Conservation (phyloP, 805 yeast genomes). For the Myxozyma monticola region DNA sequence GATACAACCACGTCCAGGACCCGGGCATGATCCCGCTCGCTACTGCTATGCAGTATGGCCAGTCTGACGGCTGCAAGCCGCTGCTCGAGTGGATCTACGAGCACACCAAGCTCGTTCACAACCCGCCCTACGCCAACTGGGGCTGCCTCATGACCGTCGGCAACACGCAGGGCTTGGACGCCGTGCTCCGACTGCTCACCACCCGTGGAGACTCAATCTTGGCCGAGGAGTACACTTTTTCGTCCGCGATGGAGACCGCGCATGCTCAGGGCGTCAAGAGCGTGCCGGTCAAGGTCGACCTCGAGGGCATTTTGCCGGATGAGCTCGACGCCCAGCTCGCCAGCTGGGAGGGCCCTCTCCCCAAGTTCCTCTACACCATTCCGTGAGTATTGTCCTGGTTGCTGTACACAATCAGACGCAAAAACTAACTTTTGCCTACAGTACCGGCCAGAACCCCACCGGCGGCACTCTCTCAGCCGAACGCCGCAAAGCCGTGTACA, state of each 20-base stretch:
- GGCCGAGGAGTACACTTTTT: conserved; percentile 74
- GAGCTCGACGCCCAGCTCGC: conserved; percentile 55
- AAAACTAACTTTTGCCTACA: background rate
- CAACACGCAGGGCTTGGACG: conserved; percentile 88
- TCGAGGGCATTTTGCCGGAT: conserved; percentile 60
- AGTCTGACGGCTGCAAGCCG: conserved; percentile 77
- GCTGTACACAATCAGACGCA: background rate
- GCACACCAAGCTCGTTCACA: conserved; percentile 54
- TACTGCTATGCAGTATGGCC: conserved; percentile 90
- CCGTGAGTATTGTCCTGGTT: conserved; percentile 17
- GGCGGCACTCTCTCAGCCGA: conserved; percentile 63
- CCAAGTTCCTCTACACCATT: conserved; percentile 38
- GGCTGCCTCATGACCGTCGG: conserved; percentile 70
- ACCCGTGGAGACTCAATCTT: conserved; percentile 66
- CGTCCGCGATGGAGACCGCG: conserved; percentile 72
- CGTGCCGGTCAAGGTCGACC: conserved; percentile 68
- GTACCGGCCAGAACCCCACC: conserved; percentile 82
- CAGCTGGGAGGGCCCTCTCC: conserved; percentile 58
- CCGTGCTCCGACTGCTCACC: conserved; percentile 73
- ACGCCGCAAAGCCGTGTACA: conserved; percentile 59
- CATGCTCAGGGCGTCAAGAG: conserved; percentile 59
- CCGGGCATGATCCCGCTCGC: conserved; percentile 69
- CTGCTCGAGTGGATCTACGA: conserved; percentile 65
- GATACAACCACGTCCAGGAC: conserved; percentile 46
- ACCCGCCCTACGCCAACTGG: conserved; percentile 67